Percentiles rank a stretch among this genome's conserved stretches.
Conservation (phyloP, 1,139 yeast species). For the Nadsonia commutata region DNA sequence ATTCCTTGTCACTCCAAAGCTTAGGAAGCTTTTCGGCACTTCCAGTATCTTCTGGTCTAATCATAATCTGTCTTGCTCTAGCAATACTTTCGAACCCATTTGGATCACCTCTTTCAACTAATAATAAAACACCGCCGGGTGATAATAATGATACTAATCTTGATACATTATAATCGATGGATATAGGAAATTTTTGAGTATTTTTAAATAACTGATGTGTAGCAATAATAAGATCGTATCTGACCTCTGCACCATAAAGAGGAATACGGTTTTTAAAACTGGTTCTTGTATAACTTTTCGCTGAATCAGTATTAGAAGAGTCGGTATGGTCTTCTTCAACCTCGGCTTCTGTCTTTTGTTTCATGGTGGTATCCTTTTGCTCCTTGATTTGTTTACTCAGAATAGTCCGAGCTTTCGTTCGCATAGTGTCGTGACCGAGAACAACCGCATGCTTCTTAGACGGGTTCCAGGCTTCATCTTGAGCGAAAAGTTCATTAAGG, state of each 20-base stretch:
- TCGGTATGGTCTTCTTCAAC: constrained; percentile 18
- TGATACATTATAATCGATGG: constrained; percentile 58
- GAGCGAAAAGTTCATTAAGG: constrained; percentile 65
- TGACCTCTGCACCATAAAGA: constrained; percentile 11
- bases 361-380: constrained; percentile 3
- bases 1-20: constrained; percentile 45
- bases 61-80: constrained; percentile 75
- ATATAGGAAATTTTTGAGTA: constrained; percentile 42
- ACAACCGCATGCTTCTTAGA: constrained; percentile 55
- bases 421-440: constrained; percentile 63
- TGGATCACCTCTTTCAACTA: constrained; percentile 83
- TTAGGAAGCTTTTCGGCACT: constrained; percentile 58
- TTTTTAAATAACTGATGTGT: constrained; percentile 62
- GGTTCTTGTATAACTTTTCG: constrained; percentile 22
- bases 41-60: constrained; percentile 59
- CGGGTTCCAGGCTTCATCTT: constrained; percentile 37
- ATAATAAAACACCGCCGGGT: constrained; percentile 65
- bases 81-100: constrained; percentile 80
- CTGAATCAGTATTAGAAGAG: constrained; percentile 41
- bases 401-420: constrained; percentile 30
- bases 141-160: constrained; percentile 44
- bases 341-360: constrained; percentile 3
- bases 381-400: constrained; percentile 42
- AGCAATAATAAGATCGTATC: constrained; percentile 72
- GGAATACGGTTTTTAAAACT: constrained; percentile 11